Percentiles rank a stretch among this genome's conserved stretches.
Evolutionary conservation across 345 rosid genomes (phyloP).

Genomic region (Eucalyptus curtisii): DNA sequence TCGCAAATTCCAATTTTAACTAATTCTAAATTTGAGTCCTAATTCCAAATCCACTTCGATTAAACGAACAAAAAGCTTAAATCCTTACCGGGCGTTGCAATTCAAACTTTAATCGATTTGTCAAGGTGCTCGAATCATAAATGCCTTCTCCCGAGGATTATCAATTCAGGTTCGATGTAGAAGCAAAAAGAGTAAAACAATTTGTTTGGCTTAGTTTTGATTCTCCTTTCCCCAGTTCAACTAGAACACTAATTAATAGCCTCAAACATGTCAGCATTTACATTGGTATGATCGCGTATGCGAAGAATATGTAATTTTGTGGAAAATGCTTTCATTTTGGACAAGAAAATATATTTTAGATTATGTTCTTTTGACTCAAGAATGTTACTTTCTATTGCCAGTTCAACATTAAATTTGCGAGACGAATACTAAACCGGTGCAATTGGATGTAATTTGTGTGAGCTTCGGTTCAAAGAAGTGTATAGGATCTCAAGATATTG

Average conservation of each 20-base stretch:
- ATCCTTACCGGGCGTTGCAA: rapidly evolving
- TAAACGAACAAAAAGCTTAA: too few relatives aligned
- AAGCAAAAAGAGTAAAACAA: neutral
- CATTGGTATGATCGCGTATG: neutral
- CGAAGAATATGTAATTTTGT: too few relatives aligned
- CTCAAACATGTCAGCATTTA: neutral
- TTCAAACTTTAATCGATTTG: too few relatives aligned
- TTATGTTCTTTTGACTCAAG: neutral
- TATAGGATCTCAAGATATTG: neutral
- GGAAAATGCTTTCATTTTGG: neutral
- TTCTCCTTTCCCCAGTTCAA: neutral
- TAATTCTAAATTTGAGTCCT: too few relatives aligned
- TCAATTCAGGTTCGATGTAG: neutral
- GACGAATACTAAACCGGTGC: neutral
- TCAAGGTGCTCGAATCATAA: too few relatives aligned
- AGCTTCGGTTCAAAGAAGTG: neutral
- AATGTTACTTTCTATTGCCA: neutral
- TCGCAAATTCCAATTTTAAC: too few relatives aligned
- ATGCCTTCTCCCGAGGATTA: neutral
- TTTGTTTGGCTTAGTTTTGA: neutral
- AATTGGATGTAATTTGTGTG: neutral
- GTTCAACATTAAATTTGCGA: neutral
- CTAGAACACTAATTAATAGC: neutral
- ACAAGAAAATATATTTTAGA: neutral
- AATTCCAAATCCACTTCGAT: rapidly evolving